Base-by-base conservation (phyloP, 306 rosid species). In the Rosa persica region DNA sequence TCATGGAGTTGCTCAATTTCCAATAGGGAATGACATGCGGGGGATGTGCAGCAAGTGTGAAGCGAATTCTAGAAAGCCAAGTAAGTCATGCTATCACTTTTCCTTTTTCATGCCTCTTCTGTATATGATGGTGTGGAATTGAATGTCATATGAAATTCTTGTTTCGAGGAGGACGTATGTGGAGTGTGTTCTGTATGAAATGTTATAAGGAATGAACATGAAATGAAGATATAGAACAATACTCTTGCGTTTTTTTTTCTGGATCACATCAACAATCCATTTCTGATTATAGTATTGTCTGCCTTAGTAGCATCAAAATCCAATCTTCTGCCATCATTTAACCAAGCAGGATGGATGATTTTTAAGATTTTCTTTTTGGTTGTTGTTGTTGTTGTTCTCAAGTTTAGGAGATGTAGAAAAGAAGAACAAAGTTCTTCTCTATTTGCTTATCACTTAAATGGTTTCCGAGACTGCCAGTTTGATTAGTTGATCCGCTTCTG, bases 21-120 rank as follows among this genome's bases (percentile, higher is more conserved):
- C 74, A 10, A 68, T 52, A 86, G 89, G 89, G 89, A 54, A 86
- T 86, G 89, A 75, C 87, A 71, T 94, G 98, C 49, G 96, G 87
- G 27, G 98, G 97, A 8, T 92, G 98, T 80, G 92, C 94, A 12
- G 83, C 83, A 23, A 94, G 89, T 77, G 98, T 94, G 80, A 89
- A 90, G 79, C 89, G 85, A 70, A 83, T 90, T 77, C 80, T 94
- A 4, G 96, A 92, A 83, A 88, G 88, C 81, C 97, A 83, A 83
- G 98, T 92, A 80, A 78, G 90, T 77, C 7, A 22, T 57, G 25
- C 22, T 17, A 19, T 54, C 11, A 10, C 34, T n/a, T 57, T n/a
- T 57, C 34, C 5, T n/a, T n/a, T 9, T 55, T 10, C 3, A n/a
- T n/a, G 13, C 27, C 62, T 55, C 62, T n/a, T 52, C 58, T 52